Percentiles rank a stretch among this genome's conserved stretches.
These are phyloP conservation scores for Backusella luteola DNA, from an alignment of 192 early-diverging fungal species.

Conservation along the genomic window DNA sequence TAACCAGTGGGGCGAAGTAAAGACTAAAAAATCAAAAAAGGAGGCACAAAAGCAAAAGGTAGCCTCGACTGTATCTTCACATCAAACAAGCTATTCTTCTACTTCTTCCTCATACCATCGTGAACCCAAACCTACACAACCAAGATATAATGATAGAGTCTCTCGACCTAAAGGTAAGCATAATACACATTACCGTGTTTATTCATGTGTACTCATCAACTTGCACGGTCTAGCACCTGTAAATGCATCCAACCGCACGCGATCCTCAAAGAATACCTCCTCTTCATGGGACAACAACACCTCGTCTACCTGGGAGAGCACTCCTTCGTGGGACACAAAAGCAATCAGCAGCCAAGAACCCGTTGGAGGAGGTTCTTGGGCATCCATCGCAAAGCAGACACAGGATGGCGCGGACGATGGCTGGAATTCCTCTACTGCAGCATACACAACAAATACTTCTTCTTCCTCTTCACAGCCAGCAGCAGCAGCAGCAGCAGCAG, in stretches of 20 bases:
- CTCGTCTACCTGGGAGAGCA: not conserved
- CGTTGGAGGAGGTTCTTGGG: conserved; percentile 40
- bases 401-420: not conserved
- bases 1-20: conserved; percentile 83
- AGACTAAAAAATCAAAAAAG: conserved; percentile 63
- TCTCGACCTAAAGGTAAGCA: not conserved
- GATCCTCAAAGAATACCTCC: conserved; percentile 1
- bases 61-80: conserved; percentile 10
- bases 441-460: conserved; percentile 6
- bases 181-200: not conserved
- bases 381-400: conserved; percentile 29
- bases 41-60: conserved; percentile 52
- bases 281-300: conserved; percentile 1
- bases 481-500: conserved; percentile 15
- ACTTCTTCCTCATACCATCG: conserved; percentile 8
- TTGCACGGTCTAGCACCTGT: not conserved
- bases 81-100: not conserved
- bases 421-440: conserved; percentile 1
- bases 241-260: conserved; percentile 1
- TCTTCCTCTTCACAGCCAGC: not conserved
- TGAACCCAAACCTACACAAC: conserved; percentile 20
- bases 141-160: conserved; percentile 16
- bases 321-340: conserved; percentile 8
- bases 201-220: too few species aligned
- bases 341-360: not conserved